Conservation (phyloP, 441 rosid genomes). For the Brassica hybrid region DNA sequence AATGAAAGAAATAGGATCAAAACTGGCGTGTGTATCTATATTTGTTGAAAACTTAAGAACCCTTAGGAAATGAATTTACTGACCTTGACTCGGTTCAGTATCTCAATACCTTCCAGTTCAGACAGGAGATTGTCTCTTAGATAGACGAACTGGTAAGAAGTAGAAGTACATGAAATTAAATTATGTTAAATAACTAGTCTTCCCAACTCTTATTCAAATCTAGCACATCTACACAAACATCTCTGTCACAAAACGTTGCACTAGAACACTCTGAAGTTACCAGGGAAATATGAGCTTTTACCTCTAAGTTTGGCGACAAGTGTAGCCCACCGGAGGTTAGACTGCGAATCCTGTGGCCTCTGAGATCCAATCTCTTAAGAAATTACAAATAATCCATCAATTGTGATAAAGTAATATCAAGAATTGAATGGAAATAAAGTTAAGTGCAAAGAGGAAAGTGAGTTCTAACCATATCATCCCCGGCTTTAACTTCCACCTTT, state of each 20-base stretch:
- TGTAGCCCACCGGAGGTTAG: constrained; percentile 83
- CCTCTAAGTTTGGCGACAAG: constrained; percentile 88
- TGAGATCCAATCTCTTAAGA: constrained; percentile 90
- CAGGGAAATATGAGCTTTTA: constrained; percentile 40
- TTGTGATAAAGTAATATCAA: constrained; percentile 18
- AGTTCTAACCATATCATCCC: constrained; percentile 89
- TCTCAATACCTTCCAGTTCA: constrained; percentile 89
- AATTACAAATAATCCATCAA: constrained; percentile 32
- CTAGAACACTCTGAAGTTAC: constrained; percentile 22
- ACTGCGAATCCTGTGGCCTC: constrained; percentile 94
- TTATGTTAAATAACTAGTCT: not conserved
- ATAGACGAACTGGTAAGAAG: constrained; percentile 81
- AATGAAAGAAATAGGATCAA: constrained; percentile 27
- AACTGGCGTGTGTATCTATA: constrained; percentile 18
- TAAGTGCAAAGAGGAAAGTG: constrained; percentile 12
- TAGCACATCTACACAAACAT: constrained; percentile 10
- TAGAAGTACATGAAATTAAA: constrained; percentile 7
- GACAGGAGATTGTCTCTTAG: constrained; percentile 96
- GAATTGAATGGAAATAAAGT: not conserved
- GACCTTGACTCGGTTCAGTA: constrained; percentile 95
- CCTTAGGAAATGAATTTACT: constrained; percentile 38
- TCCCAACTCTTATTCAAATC: constrained; percentile 21
- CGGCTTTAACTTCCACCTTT: constrained; percentile 90
- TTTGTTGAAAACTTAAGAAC: constrained; percentile 4
- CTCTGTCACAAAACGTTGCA: constrained; percentile 15